phyloP scores from a whole-genome alignment of 148 eudicot genomes.

The Drosera capensis region DNA sequence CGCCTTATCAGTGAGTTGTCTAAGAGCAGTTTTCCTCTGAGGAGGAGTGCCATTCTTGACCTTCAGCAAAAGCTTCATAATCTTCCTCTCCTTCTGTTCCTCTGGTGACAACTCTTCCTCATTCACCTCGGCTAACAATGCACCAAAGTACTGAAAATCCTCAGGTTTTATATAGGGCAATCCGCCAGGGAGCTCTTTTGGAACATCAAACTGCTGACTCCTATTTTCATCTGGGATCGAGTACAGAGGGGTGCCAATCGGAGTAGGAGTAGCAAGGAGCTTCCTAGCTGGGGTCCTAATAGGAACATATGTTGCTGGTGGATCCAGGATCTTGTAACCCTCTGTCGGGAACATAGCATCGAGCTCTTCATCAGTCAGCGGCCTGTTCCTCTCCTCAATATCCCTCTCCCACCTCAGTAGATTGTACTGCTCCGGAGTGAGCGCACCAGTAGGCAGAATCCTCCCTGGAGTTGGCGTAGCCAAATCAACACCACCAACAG shows the following conservation, averaged over 20 bases:
- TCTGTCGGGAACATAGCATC: slow-evolving; percentile 86
- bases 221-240: slow-evolving; percentile 75
- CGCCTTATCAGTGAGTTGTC: slow-evolving; percentile 93
- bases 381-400: slow-evolving; percentile 89
- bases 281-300: slow-evolving; percentile 92
- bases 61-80: slow-evolving; percentile 84
- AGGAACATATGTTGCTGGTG: slow-evolving; percentile 78
- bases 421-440: slow-evolving; percentile 87
- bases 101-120: slow-evolving; percentile 85
- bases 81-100: slow-evolving; percentile 87
- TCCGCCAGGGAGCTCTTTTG: slow-evolving; percentile 76
- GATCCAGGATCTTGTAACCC: slow-evolving; percentile 84
- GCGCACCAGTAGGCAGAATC: slow-evolving; percentile 50
- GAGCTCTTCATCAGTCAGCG: slow-evolving; percentile 86
- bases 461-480: slow-evolving; percentile 81
- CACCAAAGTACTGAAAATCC: slow-evolving; percentile 71
- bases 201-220: slow-evolving; percentile 84
- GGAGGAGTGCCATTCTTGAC: slow-evolving; percentile 97
- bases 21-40: slow-evolving; percentile 87
- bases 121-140: slow-evolving; percentile 61
- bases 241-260: slow-evolving; percentile 73
- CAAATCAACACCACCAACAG: slow-evolving; percentile 66
- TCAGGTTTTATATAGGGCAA: slow-evolving; percentile 82
- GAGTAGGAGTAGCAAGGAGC: slow-evolving; percentile 96
- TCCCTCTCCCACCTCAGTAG: slow-evolving; percentile 90